These are phyloP conservation scores for Grosmannia clavigera DNA, from an alignment of 2,329 filamentous ascomycete species.

Conservation along the genomic window DNA sequence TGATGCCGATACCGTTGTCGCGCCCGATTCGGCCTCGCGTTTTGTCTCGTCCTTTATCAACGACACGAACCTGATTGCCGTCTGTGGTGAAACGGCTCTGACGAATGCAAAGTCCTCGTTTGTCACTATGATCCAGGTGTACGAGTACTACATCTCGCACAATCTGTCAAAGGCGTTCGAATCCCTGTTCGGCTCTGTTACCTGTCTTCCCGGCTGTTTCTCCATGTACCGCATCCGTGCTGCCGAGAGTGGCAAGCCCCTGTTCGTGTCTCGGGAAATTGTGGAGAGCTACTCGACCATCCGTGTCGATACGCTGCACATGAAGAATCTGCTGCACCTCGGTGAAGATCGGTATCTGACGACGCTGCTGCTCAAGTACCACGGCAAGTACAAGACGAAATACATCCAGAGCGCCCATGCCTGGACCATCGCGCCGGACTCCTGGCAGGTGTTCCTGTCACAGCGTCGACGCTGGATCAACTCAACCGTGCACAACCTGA, in stretches of 20 bases:
- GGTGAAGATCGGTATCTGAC: slow-evolving; percentile 97
- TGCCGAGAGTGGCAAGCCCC: slow-evolving; percentile 84
- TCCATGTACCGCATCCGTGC: slow-evolving; percentile 97
- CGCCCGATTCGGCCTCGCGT: slow-evolving; percentile 76
- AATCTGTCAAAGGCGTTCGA: slow-evolving; percentile 95
- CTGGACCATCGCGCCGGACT: slow-evolving; percentile 94
- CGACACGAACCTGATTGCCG: slow-evolving; percentile 84
- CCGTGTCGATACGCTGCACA: slow-evolving; percentile 93
- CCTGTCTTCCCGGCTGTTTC: slow-evolving; percentile 96
- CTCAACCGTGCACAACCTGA: slow-evolving; percentile 94
- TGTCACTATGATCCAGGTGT: slow-evolving; percentile 98
- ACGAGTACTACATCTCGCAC: slow-evolving; percentile 99
- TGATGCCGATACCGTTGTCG: slow-evolving; percentile 92
- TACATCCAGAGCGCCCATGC: slow-evolving; percentile 86
- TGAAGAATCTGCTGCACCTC: slow-evolving; percentile 94
- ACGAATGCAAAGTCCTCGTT: slow-evolving; percentile 89
- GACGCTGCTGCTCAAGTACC: slow-evolving; percentile 83
- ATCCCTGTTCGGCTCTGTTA: slow-evolving; percentile 93
- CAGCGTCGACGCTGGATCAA: slow-evolving; percentile 99
- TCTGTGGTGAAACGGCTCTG: slow-evolving; percentile 88
- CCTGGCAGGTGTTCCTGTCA: slow-evolving; percentile 87
- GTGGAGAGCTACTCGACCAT: slow-evolving; percentile 82
- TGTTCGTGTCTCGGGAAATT: slow-evolving; percentile 90
- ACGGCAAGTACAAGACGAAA: slow-evolving; percentile 95
- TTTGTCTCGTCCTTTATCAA: slow-evolving; percentile 85